Evolutionary conservation across 2,329 filamentous ascomycete species (phyloP).

Genomic region (Celoporthe dispersa): DNA sequence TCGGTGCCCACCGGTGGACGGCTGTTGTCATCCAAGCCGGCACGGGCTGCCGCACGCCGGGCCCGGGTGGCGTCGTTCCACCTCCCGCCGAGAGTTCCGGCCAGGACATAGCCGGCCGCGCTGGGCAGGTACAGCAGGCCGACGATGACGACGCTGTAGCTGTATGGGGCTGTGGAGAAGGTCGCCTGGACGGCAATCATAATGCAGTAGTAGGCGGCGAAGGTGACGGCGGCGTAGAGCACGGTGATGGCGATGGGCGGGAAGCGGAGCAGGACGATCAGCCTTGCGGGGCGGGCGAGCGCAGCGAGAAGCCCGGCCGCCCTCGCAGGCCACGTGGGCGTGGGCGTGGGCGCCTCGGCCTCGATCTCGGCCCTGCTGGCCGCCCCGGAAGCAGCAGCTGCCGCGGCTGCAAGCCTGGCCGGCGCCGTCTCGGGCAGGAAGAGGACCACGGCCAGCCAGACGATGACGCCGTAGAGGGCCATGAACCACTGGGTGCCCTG

Average conservation of each 20-base stretch:
- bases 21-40: no score
- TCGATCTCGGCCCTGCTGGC: neutral
- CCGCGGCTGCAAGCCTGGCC: neutral
- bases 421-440: no score
- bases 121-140: neutral
- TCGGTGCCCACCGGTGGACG: no score
- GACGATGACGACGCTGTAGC: neutral
- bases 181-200: neutral
- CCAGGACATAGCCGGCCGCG: neutral
- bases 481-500: neutral
- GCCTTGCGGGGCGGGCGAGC: no score
- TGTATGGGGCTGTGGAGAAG: neutral
- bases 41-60: neutral
- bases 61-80: neutral
- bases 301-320: no score
- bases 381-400: neutral
- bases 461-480: neutral
- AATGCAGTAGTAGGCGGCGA: neutral
- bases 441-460: no score
- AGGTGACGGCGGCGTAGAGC: neutral
- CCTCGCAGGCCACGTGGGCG: no score
- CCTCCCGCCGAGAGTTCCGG: neutral
- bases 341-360: no score
- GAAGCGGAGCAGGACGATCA: neutral
- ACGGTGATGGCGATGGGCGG: neutral